Evolutionary conservation across 2,329 filamentous ascomycete species (phyloP), one percentile per base, ranked within the genome.

Genomic region (Aspergillus quadrilineatus): DNA sequence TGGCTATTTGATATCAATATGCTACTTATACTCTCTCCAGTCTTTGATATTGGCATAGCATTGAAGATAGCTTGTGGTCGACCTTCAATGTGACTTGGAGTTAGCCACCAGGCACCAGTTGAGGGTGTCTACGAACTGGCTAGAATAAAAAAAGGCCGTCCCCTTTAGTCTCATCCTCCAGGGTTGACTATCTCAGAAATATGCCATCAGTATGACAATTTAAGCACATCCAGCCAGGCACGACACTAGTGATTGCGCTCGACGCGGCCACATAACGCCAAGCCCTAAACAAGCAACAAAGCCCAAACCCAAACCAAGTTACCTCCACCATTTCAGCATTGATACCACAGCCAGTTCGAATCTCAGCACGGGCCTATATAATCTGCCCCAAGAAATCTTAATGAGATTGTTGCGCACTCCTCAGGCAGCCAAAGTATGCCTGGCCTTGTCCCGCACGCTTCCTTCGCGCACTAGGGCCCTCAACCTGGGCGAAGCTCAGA

Each of bases 361-460:
- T 41, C n/a, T 30, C 2, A 32, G 5, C 3, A 14, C 43, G 0
- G 22, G 2, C 1, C 22, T 59, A 0, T 53, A 53, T 37, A 6
- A 3, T 10, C 15, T 58, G 10, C 52, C 56, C 2, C 9, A n/a
- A 10, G 56, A 58, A 14, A 8, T 55, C 2, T 45, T 58, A 30
- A 56, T n/a, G 15, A 15, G n/a, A 47, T 59, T 15, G 15, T 42
- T 15, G 17, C 39, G 12, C 45, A 50, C 15, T 3, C 37, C 44
- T 1, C 29, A 32, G 2, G 10, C 41, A 1, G 53, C 37, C 3
- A 39, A 34, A n/a, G 56, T 22, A 7, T 52, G 53, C 26, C 50
- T 59, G 2, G 22, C n/a, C 4, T n/a, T 59, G 2, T 53, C 37
- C 28, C 53, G 56, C 56, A 59, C 53, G 15, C 15, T 53, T 37